Percentiles rank a stretch among this genome's conserved stretches.
These are phyloP conservation scores for Phaeosphaeriaceae sp. DNA, from an alignment of 2,329 filamentous ascomycete species.

Conservation along the genomic window DNA sequence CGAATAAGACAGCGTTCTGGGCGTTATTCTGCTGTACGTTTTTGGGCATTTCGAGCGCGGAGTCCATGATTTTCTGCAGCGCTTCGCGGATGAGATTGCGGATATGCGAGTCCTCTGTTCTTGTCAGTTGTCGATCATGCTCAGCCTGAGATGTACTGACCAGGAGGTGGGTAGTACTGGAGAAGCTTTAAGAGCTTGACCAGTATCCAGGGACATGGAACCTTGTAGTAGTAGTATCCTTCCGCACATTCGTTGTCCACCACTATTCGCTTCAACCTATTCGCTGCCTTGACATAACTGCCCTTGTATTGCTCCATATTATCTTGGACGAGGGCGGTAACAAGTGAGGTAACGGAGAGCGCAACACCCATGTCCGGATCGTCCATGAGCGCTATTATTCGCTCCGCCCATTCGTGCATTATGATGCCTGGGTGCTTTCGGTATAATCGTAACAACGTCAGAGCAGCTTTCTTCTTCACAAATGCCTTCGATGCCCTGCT, in stretches of 20 bases:
- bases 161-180: constrained; percentile 95
- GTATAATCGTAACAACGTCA: constrained; percentile 91
- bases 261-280: constrained; percentile 85
- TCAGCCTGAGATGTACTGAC: constrained; percentile 53
- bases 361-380: constrained; percentile 93
- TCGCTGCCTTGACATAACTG: constrained; percentile 91
- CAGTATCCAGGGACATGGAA: constrained; percentile 98
- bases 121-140: constrained; percentile 23
- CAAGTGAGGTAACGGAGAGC: constrained; percentile 91
- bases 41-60: constrained; percentile 92
- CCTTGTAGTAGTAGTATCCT: constrained; percentile 98
- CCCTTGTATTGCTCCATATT: constrained; percentile 93
- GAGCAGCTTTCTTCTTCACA: constrained; percentile 97
- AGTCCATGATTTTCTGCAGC: constrained; percentile 86
- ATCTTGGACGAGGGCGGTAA: constrained; percentile 94
- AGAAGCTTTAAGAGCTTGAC: constrained; percentile 90
- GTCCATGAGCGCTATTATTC: constrained; percentile 99
- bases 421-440: constrained; percentile 94
- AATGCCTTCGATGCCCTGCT: constrained; percentile 85
- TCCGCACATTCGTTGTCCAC: constrained; percentile 87
- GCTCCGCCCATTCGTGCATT: constrained; percentile 95
- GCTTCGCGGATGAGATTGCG: constrained; percentile 91
- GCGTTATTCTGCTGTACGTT: constrained; percentile 99
- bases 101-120: constrained; percentile 84
- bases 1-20: constrained; percentile 96